Base-by-base conservation (phyloP, 768 basidiomycete genomes). In the Mycena filopes region DNA sequence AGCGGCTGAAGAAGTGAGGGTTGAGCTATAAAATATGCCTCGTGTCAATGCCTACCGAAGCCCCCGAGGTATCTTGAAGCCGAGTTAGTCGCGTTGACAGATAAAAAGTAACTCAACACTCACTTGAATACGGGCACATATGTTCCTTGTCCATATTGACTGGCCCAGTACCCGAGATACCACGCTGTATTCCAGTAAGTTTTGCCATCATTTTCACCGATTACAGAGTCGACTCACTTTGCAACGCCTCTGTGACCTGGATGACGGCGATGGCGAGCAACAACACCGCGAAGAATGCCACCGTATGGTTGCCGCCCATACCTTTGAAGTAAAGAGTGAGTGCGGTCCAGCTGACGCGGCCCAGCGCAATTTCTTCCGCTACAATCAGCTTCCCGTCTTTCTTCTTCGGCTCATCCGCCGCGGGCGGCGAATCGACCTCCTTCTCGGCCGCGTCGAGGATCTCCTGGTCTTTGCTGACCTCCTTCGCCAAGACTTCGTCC, bases 331-430 rank as follows among this genome's bases (percentile, higher is more conserved):
- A 82, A 10, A 84, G 71, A 60, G 75, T 79, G 20, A 84, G 40
- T 26, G 63, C 55, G 4, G 36, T 47, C 83, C 84, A 87, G 42
- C 83, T 83, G 28, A 91, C 83, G 59, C 84, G 86, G 0, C 89
- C 89, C 41, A 82, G 77, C 4, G 77, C 82, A 41, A 89, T 82
- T 70, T 92, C 90, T 72, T 92, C 90, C 0, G 82, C 83, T 5
- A 88, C 74, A 49, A 90, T 83, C 15, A 91, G 79, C 70, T 89
- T 89, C 2, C 88, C 88, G 42, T 81, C 80, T 25, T 70, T 72
- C 55, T 75, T 73, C 21, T 71, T 68, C 13, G 48, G 33, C 18
- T 65, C 70, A 16, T 66, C 70, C 6, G 53, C 66, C 11, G 71
- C 66, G 4, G 68, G 40, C 41, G 69, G 60, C 12, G 63, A 12